Evolutionary conservation across 768 basidiomycete genomes (phyloP).

Genomic region (Dacryopinax primogenitus): DNA sequence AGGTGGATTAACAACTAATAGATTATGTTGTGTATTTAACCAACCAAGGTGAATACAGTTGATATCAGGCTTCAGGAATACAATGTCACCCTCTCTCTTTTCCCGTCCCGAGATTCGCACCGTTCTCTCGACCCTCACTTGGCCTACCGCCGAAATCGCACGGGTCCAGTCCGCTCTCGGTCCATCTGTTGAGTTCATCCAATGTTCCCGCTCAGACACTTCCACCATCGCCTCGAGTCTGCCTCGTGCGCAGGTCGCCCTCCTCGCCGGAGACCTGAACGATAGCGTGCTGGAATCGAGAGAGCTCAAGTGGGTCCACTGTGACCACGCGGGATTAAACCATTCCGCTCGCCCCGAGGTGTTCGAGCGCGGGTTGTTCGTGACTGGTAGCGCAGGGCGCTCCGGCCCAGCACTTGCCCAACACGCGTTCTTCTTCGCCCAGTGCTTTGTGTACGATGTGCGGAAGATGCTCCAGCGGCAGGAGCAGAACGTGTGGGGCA

Average conservation of each 20-base stretch:
- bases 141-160: neutral
- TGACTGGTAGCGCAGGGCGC: neutral
- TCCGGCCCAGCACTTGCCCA: neutral
- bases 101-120: neutral
- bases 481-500: neutral
- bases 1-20: no score
- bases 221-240: neutral
- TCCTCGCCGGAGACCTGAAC: neutral
- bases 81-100: no score
- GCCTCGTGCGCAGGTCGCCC: neutral
- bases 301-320: neutral
- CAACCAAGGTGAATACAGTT: no score
- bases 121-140: neutral
- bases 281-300: neutral
- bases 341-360: neutral
- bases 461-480: neutral
- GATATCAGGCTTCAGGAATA: no score
- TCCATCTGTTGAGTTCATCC: neutral
- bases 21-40: no score
- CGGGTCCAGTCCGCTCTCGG: neutral
- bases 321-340: neutral
- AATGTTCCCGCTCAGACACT: neutral
- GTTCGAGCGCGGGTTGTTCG: neutral
- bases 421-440: neutral
- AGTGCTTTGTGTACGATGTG: neutral